Conservation (phyloP, 2,329 filamentous ascomycete genomes). For the Fusarium sp. region DNA sequence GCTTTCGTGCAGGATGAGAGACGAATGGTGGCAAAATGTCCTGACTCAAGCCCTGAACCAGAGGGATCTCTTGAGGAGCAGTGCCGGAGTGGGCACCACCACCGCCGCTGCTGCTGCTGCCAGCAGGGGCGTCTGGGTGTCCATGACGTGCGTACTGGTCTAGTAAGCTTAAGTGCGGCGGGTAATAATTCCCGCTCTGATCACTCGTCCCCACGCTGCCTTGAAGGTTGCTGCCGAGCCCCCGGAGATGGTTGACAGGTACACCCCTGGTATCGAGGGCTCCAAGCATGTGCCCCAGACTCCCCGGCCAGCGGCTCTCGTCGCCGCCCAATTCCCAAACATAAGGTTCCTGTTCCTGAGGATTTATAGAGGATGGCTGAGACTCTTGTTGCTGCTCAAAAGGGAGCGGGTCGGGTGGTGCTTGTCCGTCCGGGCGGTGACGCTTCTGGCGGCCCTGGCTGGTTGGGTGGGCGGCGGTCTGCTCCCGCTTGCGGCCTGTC, state of each 20-base stretch:
- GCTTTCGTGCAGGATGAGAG: background rate
- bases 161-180: background rate
- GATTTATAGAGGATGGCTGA: background rate
- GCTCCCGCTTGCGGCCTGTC: conserved; percentile 18
- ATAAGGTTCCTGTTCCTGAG: background rate
- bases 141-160: background rate
- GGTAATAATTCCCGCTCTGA: background rate
- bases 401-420: background rate
- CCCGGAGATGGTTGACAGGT: background rate
- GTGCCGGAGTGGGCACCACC: background rate
- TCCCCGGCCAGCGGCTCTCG: background rate
- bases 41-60: background rate
- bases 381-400: background rate
- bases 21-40: conserved; percentile 6
- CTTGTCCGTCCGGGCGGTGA: background rate
- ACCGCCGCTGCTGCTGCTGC: no score
- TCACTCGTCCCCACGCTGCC: conserved; percentile 1
- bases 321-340: background rate
- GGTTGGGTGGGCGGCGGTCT: conserved; percentile 17
- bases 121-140: background rate
- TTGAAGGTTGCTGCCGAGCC: background rate
- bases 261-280: conserved; percentile 10
- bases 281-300: background rate
- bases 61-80: background rate
- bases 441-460: conserved; percentile 13